Conservation (phyloP, 768 basidiomycete species). For the Dictyophora rubrovolvata region DNA sequence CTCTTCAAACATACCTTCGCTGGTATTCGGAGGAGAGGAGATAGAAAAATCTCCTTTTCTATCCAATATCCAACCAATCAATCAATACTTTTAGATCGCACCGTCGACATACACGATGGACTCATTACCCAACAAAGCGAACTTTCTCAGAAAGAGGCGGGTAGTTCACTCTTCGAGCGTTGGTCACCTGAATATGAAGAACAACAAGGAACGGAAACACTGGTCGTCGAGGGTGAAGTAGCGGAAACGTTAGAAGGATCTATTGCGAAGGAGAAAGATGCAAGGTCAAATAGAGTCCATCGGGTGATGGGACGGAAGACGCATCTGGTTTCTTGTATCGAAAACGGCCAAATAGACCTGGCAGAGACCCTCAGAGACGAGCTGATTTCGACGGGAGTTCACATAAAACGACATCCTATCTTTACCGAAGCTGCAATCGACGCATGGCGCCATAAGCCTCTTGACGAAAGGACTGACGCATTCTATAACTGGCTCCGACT, state of each 20-base stretch:
- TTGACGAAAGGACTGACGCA: conserved; percentile 3
- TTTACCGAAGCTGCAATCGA: conserved; percentile 2
- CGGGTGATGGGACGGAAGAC: conserved; percentile 1
- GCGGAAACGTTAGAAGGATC: neutral
- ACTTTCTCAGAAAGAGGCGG: neutral
- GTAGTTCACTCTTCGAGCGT: neutral
- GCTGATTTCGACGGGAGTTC: neutral
- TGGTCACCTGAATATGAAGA: neutral
- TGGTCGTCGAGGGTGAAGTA: neutral
- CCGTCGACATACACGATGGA: neutral
- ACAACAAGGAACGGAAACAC: neutral
- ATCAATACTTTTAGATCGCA: neutral
- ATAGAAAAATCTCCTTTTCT: neutral
- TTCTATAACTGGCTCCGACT: conserved; percentile 7
- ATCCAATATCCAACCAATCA: neutral
- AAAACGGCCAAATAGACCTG: neutral
- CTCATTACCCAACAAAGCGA: neutral
- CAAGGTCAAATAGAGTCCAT: neutral
- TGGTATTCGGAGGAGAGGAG: neutral
- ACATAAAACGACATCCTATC: conserved; percentile 5
- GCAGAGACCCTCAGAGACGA: conserved; percentile 6
- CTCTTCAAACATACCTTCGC: neutral
- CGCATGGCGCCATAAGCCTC: conserved; percentile 1
- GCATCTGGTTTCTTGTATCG: neutral
- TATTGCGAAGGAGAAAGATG: neutral